phyloP scores from a whole-genome alignment of 768 basidiomycete genomes.

The Kwoniella sp. region DNA sequence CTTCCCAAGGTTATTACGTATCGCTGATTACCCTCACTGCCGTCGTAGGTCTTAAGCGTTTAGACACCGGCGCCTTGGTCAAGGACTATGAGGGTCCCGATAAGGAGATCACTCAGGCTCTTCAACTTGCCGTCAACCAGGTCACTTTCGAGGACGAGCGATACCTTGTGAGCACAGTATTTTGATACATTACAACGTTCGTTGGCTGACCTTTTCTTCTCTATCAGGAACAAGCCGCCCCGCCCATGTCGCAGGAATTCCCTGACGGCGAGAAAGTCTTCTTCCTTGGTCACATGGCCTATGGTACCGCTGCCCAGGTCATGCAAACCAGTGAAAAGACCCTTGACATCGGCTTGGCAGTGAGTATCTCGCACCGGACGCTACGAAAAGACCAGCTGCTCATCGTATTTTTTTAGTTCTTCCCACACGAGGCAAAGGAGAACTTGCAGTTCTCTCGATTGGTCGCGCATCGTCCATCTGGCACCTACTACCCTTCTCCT shows the following conservation, averaged over 20 bases:
- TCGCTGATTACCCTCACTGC: neutral
- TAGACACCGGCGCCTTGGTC: conserved; percentile 85
- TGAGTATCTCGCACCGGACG: conserved; percentile 44
- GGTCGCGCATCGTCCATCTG: conserved; percentile 62
- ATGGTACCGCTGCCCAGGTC: conserved; percentile 93
- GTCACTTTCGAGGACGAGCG: conserved; percentile 86
- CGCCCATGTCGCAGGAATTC: conserved; percentile 83
- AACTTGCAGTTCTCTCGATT: conserved; percentile 74
- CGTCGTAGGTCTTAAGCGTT: conserved; percentile 74
- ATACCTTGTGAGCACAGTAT: conserved; percentile 48
- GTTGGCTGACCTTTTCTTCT: conserved; percentile 47
- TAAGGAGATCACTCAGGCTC: conserved; percentile 80
- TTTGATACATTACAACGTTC: neutral
- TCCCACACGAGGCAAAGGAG: conserved; percentile 78
- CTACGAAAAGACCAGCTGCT: too few species aligned
- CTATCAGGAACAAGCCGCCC: conserved; percentile 69
- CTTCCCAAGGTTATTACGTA: neutral
- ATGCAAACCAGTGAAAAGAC: conserved; percentile 68
- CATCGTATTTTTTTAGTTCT: conserved; percentile 64
- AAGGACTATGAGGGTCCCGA: conserved; percentile 88
- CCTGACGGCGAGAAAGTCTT: conserved; percentile 88
- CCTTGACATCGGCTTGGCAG: conserved; percentile 78
- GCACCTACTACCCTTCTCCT: conserved; percentile 76
- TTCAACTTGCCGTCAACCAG: conserved; percentile 79
- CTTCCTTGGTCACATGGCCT: conserved; percentile 92